A percentile compares a stretch with the other conserved stretches of the same genome.
phyloP scores from a whole-genome alignment of 202 grass and related monocot species.

The Digitaria exilis region DNA sequence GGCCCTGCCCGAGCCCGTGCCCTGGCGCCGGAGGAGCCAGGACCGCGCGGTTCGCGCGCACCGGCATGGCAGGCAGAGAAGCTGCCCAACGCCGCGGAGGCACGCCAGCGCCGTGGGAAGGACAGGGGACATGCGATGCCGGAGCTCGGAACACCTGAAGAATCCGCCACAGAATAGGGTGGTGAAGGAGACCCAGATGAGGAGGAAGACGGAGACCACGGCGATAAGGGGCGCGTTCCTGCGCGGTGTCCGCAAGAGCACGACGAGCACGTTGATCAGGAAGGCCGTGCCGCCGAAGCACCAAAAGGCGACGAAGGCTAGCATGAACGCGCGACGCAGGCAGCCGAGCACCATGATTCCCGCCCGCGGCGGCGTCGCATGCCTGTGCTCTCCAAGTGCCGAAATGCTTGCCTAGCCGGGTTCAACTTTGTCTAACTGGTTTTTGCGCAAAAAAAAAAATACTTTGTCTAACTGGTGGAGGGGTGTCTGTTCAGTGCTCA shows the following conservation, averaged over 20 bases:
- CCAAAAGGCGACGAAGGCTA: neutral
- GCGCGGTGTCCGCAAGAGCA: no score
- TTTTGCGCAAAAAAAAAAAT: no score
- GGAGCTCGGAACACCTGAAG: neutral
- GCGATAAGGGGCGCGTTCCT: neutral
- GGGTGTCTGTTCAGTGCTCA: no score
- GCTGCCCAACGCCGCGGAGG: neutral
- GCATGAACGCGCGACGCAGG: neutral
- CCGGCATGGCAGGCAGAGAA: neutral
- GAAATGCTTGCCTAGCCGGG: no score
- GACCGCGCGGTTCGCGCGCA: neutral
- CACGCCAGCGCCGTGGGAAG: neutral
- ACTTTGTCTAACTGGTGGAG: no score
- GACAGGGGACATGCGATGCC: neutral
- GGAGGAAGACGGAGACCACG: neutral
- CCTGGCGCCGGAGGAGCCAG: no score
- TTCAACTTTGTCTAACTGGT: no score
- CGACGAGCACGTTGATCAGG: neutral
- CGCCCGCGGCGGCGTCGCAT: no score
- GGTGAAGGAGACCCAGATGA: neutral
- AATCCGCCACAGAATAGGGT: neutral
- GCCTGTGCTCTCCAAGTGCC: no score
- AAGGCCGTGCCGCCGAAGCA: neutral
- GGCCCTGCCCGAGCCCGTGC: no score
- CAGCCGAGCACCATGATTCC: no score